Evolutionary conservation across 768 basidiomycete genomes (phyloP), one percentile per base, ranked within the genome.

Genomic region (Pulveroboletus sp.): DNA sequence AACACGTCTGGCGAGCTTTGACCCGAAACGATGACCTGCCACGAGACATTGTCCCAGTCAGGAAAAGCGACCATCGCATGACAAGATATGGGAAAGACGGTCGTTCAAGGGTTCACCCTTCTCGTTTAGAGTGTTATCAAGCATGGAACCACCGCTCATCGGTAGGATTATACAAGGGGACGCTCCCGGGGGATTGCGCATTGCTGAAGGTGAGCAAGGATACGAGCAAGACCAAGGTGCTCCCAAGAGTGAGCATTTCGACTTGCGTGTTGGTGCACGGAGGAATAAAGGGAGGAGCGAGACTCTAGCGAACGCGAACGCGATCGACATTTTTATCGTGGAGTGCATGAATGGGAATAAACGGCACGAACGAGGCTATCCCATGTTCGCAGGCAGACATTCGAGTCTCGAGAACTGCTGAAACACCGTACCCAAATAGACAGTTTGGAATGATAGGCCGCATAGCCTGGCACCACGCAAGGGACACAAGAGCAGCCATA

Each of bases 11-110:
- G 67, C 8, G 82, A 82, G 58, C 83, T 86, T 37, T 74, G 57
- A 0, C 78, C 83, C 2, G 85, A 87, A 47, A 87, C 76, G 54
- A 88, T 85, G 40, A 86, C 73, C 76, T 77, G 38, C 3, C 9
- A 10, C 21, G 15, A 24, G 14, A n/a, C 21, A 17, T n/a, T 3
- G 1, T 26, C 17, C 9, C 0, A 5, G 9, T 50, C 14, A 47
- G 15, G 12, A 43, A 43, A 10, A 27, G 1, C 17, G 45, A 44
- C 33, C 35, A 18, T 21, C 8, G 8, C 9, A 36, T 33, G 27
- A 39, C 26, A n/a, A 11, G 15, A 41, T 9, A 14, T 18, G 5
- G 6, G 11, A 30, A 7, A 6, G 43, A 48, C 51, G 32, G 17
- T 74, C 78, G 63, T 83, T 72, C 57, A 79, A 52, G 12, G 75